A percentile compares a stretch with the other conserved stretches of the same genome.
These are phyloP conservation scores for Podochytrium sp. DNA, from an alignment of 192 early-diverging fungal genomes.

Conservation along the genomic window DNA sequence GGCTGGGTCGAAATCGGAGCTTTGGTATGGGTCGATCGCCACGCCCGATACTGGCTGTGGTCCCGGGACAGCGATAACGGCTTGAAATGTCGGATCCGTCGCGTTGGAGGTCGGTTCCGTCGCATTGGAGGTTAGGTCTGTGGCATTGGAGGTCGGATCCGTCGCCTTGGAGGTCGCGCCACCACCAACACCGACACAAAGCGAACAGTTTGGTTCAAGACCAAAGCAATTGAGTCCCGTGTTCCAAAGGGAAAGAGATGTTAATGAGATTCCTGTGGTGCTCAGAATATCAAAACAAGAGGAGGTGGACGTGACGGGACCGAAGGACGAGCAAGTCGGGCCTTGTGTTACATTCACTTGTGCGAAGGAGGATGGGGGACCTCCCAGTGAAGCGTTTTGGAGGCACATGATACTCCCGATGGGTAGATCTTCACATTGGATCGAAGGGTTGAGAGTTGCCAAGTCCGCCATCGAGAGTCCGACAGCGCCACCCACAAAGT, in stretches of 20 bases:
- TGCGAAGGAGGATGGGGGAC: neutral
- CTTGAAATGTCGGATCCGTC: neutral
- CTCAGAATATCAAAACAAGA: slow-evolving; percentile 5
- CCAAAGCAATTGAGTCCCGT: slow-evolving; percentile 14
- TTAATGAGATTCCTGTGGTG: neutral
- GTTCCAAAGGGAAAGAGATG: slow-evolving; percentile 2
- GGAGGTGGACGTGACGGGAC: neutral
- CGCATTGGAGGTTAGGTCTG: too few relatives aligned
- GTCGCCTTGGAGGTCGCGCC: too few relatives aligned
- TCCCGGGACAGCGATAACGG: neutral
- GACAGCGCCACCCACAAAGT: neutral
- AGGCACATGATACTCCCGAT: neutral
- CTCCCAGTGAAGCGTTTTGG: neutral
- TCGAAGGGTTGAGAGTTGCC: neutral
- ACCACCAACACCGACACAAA: slow-evolving; percentile 20
- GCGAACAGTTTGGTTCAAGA: slow-evolving; percentile 12
- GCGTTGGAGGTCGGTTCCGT: neutral
- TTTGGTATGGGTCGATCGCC: too few relatives aligned
- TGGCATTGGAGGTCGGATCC: neutral
- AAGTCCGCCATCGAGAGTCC: neutral
- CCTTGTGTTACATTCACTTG: neutral
- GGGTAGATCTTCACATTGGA: neutral
- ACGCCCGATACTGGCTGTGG: neutral
- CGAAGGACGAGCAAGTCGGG: neutral
- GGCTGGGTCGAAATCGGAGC: too few relatives aligned